Evolutionary conservation across 768 basidiomycete genomes (phyloP).

Genomic region (Leccinum aurantiacum): DNA sequence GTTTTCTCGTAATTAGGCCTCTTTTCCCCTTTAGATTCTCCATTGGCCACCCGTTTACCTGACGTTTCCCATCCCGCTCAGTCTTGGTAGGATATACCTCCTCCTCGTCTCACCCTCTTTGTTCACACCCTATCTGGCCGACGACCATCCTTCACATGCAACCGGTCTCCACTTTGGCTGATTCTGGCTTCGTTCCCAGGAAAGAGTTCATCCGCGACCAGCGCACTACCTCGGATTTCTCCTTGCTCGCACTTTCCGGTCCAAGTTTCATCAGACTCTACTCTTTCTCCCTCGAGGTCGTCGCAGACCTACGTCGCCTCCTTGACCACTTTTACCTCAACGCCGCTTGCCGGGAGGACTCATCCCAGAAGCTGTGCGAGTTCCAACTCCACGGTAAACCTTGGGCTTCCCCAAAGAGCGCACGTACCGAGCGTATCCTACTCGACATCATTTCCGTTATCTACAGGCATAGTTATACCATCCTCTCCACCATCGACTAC

Average conservation of each 20-base stretch:
- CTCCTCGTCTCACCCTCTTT: conserved; percentile 20
- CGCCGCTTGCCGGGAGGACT: conserved; percentile 53
- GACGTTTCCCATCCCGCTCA: conserved; percentile 37
- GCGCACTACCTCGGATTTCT: conserved; percentile 56
- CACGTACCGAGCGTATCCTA: conserved; percentile 65
- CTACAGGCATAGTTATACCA: conserved; percentile 60
- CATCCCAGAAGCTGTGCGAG: conserved; percentile 59
- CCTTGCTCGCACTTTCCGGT: conserved; percentile 67
- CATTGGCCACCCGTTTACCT: conserved; percentile 39
- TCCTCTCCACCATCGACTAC: conserved; percentile 72
- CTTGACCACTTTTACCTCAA: conserved; percentile 49
- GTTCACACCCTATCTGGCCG: conserved; percentile 25
- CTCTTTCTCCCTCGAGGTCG: conserved; percentile 57
- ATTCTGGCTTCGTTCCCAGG: conserved; percentile 60
- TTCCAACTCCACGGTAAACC: conserved; percentile 68
- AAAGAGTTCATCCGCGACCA: conserved; percentile 71
- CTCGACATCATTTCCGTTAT: conserved; percentile 64
- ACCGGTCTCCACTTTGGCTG: conserved; percentile 35
- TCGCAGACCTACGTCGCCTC: conserved; percentile 53
- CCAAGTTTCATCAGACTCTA: conserved; percentile 66
- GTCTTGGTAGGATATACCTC: conserved; percentile 27
- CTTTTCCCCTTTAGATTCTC: conserved; percentile 29
- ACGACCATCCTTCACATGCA: conserved; percentile 31
- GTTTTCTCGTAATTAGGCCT: conserved; percentile 31
- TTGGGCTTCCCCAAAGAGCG: conserved; percentile 68